Percentiles rank a stretch among this genome's conserved stretches.
Conservation (phyloP, 352 stramenopile genomes). For the Pythium sp. region DNA sequence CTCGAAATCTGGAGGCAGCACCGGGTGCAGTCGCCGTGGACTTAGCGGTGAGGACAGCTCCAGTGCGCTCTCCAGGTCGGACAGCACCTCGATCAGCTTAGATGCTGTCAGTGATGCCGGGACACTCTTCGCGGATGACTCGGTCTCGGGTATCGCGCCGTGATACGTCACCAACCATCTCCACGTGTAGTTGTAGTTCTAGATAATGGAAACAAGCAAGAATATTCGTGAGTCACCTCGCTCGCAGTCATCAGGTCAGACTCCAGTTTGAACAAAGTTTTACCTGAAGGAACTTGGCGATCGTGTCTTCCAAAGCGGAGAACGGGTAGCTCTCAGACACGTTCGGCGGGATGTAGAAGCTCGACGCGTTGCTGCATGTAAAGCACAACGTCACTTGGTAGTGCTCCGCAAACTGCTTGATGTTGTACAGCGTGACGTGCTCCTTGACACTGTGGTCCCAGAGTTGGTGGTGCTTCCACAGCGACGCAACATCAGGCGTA, state of each 20-base stretch:
- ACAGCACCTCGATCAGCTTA: constrained; percentile 52
- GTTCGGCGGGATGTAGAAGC: constrained; percentile 82
- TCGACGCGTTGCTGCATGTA: constrained; percentile 78
- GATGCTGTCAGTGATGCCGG: constrained; percentile 15
- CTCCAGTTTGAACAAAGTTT: not conserved
- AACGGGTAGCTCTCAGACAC: constrained; percentile 83
- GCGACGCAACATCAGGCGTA: constrained; percentile 54
- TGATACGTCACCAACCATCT: constrained; percentile 72
- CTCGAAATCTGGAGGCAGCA: constrained; percentile 34
- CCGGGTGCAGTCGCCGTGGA: constrained; percentile 40
- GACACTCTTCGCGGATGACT: constrained; percentile 26
- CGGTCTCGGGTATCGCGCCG: constrained; percentile 27
- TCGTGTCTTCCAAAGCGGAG: constrained; percentile 83
- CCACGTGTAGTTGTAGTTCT: constrained; percentile 83
- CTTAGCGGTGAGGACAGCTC: constrained; percentile 71
- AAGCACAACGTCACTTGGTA: constrained; percentile 87
- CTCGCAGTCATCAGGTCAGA: not conserved
- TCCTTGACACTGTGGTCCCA: constrained; percentile 89
- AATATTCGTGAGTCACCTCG: not conserved
- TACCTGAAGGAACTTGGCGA: constrained; percentile 87
- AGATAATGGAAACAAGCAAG: not conserved
- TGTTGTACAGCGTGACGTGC: constrained; percentile 88
- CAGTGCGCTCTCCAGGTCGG: constrained; percentile 57
- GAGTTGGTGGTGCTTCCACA: constrained; percentile 78
- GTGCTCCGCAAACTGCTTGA: constrained; percentile 87